A percentile compares a stretch with the other conserved stretches of the same genome.
Evolutionary conservation across 352 stramenopile genomes (phyloP).

Genomic region (Globisporangium yorkense): DNA sequence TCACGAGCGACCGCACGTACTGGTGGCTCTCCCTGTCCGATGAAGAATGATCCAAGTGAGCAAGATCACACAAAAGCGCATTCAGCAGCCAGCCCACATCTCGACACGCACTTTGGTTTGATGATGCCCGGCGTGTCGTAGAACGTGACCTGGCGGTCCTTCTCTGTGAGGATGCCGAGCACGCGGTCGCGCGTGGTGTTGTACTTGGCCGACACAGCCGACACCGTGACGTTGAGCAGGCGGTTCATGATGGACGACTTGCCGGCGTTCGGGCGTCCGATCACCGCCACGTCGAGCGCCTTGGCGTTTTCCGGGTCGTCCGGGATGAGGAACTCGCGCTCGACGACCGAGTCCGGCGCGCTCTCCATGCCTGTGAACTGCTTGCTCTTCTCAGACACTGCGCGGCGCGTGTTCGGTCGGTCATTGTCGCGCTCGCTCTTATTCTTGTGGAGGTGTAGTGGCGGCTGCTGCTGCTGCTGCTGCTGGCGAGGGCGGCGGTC

Average conservation of each 20-base stretch:
- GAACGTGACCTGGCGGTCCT: slow-evolving; percentile 73
- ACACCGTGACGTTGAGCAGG: slow-evolving; percentile 75
- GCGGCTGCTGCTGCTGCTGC: slow-evolving; percentile 8
- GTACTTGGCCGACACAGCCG: slow-evolving; percentile 84
- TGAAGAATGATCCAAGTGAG: not conserved
- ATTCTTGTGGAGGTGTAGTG: slow-evolving; percentile 17
- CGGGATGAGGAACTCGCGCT: slow-evolving; percentile 68
- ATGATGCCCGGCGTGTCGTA: slow-evolving; percentile 86
- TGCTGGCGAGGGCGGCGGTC: not conserved
- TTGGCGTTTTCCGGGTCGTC: slow-evolving; percentile 63
- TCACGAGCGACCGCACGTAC: slow-evolving; percentile 77
- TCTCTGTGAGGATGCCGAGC: slow-evolving; percentile 72
- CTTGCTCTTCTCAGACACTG: slow-evolving; percentile 49
- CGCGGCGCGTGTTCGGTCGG: slow-evolving; percentile 24
- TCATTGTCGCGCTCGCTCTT: slow-evolving; percentile 15
- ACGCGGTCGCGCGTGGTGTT: slow-evolving; percentile 82
- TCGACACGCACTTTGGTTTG: slow-evolving; percentile 59
- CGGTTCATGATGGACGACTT: slow-evolving; percentile 86
- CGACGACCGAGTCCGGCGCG: slow-evolving; percentile 54
- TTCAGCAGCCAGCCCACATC: not conserved
- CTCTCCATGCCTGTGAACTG: slow-evolving; percentile 62
- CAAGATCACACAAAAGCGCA: not conserved
- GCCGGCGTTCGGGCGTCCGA: slow-evolving; percentile 81
- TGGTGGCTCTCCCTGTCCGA: slow-evolving; percentile 54
- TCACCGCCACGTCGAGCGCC: slow-evolving; percentile 73